Base-by-base conservation (phyloP, 257 asterid species). In the Petrea volubilis region DNA sequence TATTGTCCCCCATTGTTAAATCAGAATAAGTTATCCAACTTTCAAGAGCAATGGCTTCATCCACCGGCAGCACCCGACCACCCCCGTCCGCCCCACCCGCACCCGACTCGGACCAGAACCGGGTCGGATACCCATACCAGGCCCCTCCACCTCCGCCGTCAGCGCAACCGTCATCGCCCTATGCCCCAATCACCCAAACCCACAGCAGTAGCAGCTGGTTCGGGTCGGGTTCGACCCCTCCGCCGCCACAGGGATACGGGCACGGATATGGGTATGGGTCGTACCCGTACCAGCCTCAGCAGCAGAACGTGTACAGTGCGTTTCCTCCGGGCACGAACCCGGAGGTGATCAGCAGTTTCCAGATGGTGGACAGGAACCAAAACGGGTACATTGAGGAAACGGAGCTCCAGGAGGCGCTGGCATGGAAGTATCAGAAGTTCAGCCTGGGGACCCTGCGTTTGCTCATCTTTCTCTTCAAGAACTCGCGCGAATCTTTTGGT, bases 251-350 rank as follows among this genome's bases (percentile, higher is more conserved):
- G 36, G 77, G 73, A 1, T 76, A 68, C 67, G 82, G n/a, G n/a
- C n/a, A n/a, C n/a, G n/a, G n/a, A n/a, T n/a, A n/a, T n/a, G n/a
- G n/a, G n/a, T n/a, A n/a, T n/a, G n/a, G 78, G 7, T 74, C 72
- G 13, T 70, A 61, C 58, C 62, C 71, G 12, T 60, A 70, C 61
- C 84, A 75, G 38, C 79, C 61, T 63, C 82, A 72, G 64, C 78
- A 55, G 58, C 85, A 69, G 70, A 33, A 71, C 67, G 43, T 50
- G 6, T 63, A 79, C 71, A 68, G 72, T 64, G 66, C 77, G 51
- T 92, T 90, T 71, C 97, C 97, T 0, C 88, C 84, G 47, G 96
- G 91, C 1, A 92, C 97, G 8, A 80, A 85, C 66, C 96, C 96
- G 74, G 96, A 88, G 66, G 85, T 88, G 77, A 81, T 92, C 64